Base-by-base conservation (phyloP, 768 basidiomycete genomes). In the Hericium alpestre region DNA sequence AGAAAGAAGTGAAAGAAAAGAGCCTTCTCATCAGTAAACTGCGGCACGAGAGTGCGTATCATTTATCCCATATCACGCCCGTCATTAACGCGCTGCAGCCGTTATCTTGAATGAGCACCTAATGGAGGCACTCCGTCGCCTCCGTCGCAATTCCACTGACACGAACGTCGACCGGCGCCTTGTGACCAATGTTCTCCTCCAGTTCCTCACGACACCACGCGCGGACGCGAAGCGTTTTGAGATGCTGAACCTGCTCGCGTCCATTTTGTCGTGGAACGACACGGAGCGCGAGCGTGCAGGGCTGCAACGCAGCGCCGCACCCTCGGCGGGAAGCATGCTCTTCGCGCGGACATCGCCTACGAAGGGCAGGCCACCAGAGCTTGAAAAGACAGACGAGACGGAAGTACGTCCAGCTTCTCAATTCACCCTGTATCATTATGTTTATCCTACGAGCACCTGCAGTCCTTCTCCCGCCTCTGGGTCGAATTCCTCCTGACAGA, bases 391-490 rank as follows among this genome's bases (percentile, higher is more conserved):
- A 2, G 90, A 91, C 60, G 88, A 90, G 68, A 90, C 89, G 3
- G 90, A 92, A 79, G 90, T 89, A 60, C 4, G 75, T 67, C 1
- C 39, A 23, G 38, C 27, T 8, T 4, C 1, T 23, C 13, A 40
- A 15, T 3, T 51, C n/a, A 15, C 2, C 20, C 1, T 9, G 13
- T 23, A 50, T 23, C 9, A 2, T n/a, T 23, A 5, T 18, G 10
- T 12, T 5, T 22, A 43, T 11, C 46, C 54, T 32, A 16, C 41
- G 38, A 51, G 25, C 48, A 38, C 39, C 23, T 58, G 12, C 62
- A 98, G 94, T 95, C 93, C 0, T 99, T 99, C 73, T 94, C 92
- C 40, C 89, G 93, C 50, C 80, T 97, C 11, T 99, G 93, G 86
- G 95, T 99, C 50, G 96, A 99, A 70, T 99, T 95, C 68, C 79